Base-by-base conservation (phyloP, 1,284 basidiomycete species). In the Rhodotorula sp. region DNA sequence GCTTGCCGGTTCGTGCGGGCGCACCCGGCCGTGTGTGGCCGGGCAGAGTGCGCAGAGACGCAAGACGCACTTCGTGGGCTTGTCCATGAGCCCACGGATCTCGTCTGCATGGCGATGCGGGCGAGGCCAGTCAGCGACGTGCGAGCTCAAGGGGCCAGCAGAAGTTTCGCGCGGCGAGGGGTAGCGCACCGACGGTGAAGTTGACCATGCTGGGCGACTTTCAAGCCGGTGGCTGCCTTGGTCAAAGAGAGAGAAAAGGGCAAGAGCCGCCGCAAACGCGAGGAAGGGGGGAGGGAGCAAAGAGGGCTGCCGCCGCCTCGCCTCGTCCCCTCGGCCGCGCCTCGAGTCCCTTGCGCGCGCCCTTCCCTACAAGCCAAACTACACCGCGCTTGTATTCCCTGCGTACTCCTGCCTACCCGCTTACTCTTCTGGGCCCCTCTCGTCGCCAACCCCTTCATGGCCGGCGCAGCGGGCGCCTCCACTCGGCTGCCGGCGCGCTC, bases 51-150 rank as follows among this genome's bases (percentile, higher is more conserved):
- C 19, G 12, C 4, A 12, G 17, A 7, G 44, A 3, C 16, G 17
- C 2, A 16, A 7, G 4, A 76, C 72, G 44, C 56, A 77, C 77
- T 77, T 72, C 55, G 72, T 73, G 53, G 77, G 72, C 73, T 74
- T 77, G 77, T 79, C 78, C 78, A 79, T 79, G 61, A 79, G 76
- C 19, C 54, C 71, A 66, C 78, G 68, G 73, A 79, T 78, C 77
- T 79, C 78, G 55, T 78, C 79, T 77, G 66, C 50, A 50, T 34
- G 10, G 48, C 23, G 54, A 41, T 4, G 14, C 27, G 64, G 55
- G 41, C 41, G 44, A 23, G 48, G 23, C n/a, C 46, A 14, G 50
- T 67, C 46, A 64, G 68, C 53, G 34, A 48, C 27, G 62, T 34
- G 54, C 25, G 55, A 54, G 53, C 45, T 50, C 44, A 52, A 16